Conservation (phyloP, 2,329 filamentous ascomycete genomes). For the Teratosphaeriaceae sp. region DNA sequence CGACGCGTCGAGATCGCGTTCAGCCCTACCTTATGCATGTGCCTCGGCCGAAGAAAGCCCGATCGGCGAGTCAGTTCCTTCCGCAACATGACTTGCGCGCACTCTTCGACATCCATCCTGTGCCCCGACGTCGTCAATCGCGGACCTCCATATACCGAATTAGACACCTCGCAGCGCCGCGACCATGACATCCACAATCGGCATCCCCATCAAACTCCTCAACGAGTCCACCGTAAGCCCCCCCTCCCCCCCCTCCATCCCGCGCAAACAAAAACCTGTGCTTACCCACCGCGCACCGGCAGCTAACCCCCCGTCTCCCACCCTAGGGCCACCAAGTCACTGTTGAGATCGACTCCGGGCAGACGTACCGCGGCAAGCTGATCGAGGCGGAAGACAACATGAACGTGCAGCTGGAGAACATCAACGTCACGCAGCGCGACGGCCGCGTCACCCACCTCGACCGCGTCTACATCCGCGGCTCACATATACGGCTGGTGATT, state of each 20-base stretch:
- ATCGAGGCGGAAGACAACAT: conserved; percentile 99
- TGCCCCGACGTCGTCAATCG: too few species aligned
- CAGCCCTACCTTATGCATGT: not conserved
- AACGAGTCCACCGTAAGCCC: conserved; percentile 84
- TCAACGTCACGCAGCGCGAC: conserved; percentile 96
- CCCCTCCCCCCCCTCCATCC: conserved; percentile 10
- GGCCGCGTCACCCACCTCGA: conserved; percentile 96
- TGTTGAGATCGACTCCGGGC: conserved; percentile 84
- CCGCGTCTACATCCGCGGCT: conserved; percentile 96
- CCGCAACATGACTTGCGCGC: too few species aligned
- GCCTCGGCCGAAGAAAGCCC: conserved; percentile 5
- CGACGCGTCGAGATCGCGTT: not conserved
- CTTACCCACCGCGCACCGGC: conserved; percentile 22
- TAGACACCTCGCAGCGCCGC: too few species aligned
- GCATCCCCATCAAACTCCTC: conserved; percentile 97
- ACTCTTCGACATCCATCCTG: too few species aligned
- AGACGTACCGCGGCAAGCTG: conserved; percentile 95
- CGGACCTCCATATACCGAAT: too few species aligned
- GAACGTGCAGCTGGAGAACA: conserved; percentile 99
- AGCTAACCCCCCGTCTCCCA: conserved; percentile 19
- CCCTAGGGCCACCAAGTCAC: conserved; percentile 99
- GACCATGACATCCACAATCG: conserved; percentile 95
- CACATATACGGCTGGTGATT: conserved; percentile 97
- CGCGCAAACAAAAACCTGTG: conserved; percentile 19
- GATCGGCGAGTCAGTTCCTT: conserved; percentile 7